Base-by-base conservation (phyloP, 2,329 filamentous ascomycete species). In the Aspergillus quadrilineatus region DNA sequence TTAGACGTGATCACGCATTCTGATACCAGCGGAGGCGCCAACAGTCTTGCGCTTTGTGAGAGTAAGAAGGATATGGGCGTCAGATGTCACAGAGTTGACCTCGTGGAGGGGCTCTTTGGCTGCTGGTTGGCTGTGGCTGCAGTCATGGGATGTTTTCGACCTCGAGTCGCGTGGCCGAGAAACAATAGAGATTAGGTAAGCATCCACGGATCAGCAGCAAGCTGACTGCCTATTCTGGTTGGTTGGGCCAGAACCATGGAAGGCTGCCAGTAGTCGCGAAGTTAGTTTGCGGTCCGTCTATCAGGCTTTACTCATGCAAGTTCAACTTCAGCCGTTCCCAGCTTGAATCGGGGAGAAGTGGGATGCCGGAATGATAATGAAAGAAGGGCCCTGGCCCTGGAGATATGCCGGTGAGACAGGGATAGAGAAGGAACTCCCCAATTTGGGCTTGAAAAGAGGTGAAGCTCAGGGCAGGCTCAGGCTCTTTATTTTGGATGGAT, bases 81-180 rank as follows among this genome's bases (percentile, higher is more conserved):
- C 17, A 43, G 17, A 22, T 43, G 41, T 43, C 41, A 22, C 41
- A 22, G 44, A 30, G 8, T 32, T 46, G 26, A 15, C 14, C 37
- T 41, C 32, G n/a, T 57, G 58, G 58, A 57, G 58, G 58, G 58
- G 29, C 42, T 53, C 29, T 32, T 37, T 55, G 29, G 12, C 30
- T 30, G 49, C 58, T 60, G 58, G 58, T 60, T 60, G 58, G 58
- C 36, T 34, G 17, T 37, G 32, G 45, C 43, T 30, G 44, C 45
- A 57, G 58, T 60, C 58, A 60, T 56, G 58, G 43, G 57, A 50
- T 49, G 43, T 50, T 57, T 22, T 46, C 46, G 45, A 45, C n/a
- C 49, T 53, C 53, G 47, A 51, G 57, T 60, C 57, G 55, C 58
- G 56, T 60, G 58, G 58, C 53, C 43, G 42, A 50, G 29, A 29